phyloP scores from a whole-genome alignment of 139 green algal genomes.

The Tetradesmus obliquus region DNA sequence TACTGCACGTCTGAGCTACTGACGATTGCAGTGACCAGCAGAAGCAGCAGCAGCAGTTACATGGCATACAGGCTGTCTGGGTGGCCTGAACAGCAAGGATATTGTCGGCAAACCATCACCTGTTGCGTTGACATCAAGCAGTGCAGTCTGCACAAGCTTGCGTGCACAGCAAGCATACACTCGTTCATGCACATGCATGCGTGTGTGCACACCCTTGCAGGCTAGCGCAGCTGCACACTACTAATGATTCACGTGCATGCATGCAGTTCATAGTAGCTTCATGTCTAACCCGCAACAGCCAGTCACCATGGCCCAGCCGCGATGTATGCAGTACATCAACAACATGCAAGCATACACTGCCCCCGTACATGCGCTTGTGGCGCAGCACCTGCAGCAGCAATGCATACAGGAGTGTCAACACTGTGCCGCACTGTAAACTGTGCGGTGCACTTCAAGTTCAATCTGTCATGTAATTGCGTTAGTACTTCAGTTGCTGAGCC shows the following conservation, averaged over 20 bases:
- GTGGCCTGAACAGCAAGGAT: neutral
- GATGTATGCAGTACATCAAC: neutral
- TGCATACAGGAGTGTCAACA: no score
- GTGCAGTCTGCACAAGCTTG: neutral
- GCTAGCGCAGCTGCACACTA: neutral
- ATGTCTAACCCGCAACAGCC: neutral
- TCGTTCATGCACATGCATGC: neutral
- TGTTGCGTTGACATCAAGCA: neutral
- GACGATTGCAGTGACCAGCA: neutral
- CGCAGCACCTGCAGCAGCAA: no score
- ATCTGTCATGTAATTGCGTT: neutral
- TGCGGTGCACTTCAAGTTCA: no score
- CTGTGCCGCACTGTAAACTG: no score
- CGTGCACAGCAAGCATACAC: neutral
- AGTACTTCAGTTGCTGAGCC: conserved; percentile 85
- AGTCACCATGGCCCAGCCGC: neutral
- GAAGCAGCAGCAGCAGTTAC: neutral
- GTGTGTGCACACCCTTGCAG: neutral
- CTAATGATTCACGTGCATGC: neutral
- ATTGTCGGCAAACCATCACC: neutral
- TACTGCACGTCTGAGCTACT: neutral
- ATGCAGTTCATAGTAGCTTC: neutral
- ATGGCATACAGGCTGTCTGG: neutral
- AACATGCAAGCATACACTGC: neutral
- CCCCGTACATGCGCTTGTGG: neutral